Conservation (phyloP, 768 basidiomycete species). For the Panellus pusillus region DNA sequence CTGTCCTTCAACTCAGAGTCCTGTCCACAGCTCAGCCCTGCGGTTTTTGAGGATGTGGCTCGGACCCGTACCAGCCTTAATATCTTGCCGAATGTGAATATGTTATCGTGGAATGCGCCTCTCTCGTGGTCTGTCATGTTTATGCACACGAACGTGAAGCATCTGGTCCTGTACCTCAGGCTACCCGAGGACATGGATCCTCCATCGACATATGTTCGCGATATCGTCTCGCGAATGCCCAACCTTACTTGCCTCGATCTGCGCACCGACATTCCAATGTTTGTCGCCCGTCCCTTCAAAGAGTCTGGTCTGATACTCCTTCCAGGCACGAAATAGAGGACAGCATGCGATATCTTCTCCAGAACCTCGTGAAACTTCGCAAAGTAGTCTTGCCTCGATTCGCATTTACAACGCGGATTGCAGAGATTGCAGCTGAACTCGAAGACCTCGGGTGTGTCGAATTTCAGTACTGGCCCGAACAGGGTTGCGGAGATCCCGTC, state of each 20-base stretch:
- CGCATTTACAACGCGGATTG: conserved; percentile 44
- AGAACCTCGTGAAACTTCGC: conserved; percentile 42
- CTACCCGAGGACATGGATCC: conserved; percentile 20
- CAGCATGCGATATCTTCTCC: conserved; percentile 40
- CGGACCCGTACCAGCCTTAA: conserved; percentile 52
- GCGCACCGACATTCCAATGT: conserved; percentile 40
- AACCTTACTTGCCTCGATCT: conserved; percentile 48
- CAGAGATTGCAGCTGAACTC: conserved; percentile 47
- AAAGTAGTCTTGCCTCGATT: conserved; percentile 54
- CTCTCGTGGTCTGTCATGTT: conserved; percentile 45
- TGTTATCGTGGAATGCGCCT: conserved; percentile 47
- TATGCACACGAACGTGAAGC: conserved; percentile 54
- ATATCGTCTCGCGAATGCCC: conserved; percentile 51
- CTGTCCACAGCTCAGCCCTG: conserved; percentile 29
- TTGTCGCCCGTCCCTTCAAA: no score
- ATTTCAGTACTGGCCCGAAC: conserved; percentile 49
- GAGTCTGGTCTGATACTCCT: no score
- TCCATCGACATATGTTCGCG: conserved; percentile 29
- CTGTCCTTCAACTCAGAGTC: conserved; percentile 28
- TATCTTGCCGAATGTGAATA: conserved; percentile 55
- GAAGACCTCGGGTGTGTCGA: conserved; percentile 47
- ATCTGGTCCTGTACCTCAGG: conserved; percentile 27
- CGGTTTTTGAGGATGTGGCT: conserved; percentile 55
- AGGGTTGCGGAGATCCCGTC: conserved; percentile 45
- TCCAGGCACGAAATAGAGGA: conserved; percentile 34